Base-by-base conservation (phyloP, 2,329 filamentous ascomycete genomes). In the Tolypocladium pustulatum region DNA sequence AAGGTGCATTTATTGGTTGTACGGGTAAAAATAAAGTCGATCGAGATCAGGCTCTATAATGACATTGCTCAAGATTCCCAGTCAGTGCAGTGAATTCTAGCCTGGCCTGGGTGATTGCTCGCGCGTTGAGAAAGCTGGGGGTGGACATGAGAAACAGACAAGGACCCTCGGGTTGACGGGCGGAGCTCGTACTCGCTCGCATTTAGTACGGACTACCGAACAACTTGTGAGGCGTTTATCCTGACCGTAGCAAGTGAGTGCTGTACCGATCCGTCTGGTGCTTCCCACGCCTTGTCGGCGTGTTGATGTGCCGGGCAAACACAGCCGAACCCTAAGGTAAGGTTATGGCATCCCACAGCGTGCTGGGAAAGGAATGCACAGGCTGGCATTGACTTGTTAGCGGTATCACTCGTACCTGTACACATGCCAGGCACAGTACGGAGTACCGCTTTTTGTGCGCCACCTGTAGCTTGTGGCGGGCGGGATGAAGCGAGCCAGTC, bases 11-110 rank as follows among this genome's bases (percentile, higher is more conserved):
- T 6, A 53, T 66, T 66, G 65, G 65, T 68, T 71, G 67, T 68
- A 68, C 64, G 64, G 69, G 67, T 69, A 68, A 64, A 69, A 68
- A 49, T n/a, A 63, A 69, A 69, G 66, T 64, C 64, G 65, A 61
- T 63, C 61, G 65, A 63, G 67, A 65, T 64, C 65, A 65, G 65
- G 65, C 64, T 70, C 67, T 52, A 49, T 59, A 55, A 55, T 43
- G 54, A 55, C 37, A 43, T 22, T n/a, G 49, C n/a, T 53, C 30
- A 53, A 22, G 20, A 36, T 53, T 12, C 30, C 30, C 20, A 17
- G 30, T 22, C 49, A 49, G 4, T 49, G 25, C 25, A 4, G 25
- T 53, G 20, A 22, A n/a, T n/a, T 15, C 7, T 27, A 30, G 25
- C 15, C 36, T n/a, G n/a, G n/a, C n/a, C 17, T 10, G 8, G 27